Conservation (phyloP, 495 filamentous ascomycete species). For the Cercophora scortea region DNA sequence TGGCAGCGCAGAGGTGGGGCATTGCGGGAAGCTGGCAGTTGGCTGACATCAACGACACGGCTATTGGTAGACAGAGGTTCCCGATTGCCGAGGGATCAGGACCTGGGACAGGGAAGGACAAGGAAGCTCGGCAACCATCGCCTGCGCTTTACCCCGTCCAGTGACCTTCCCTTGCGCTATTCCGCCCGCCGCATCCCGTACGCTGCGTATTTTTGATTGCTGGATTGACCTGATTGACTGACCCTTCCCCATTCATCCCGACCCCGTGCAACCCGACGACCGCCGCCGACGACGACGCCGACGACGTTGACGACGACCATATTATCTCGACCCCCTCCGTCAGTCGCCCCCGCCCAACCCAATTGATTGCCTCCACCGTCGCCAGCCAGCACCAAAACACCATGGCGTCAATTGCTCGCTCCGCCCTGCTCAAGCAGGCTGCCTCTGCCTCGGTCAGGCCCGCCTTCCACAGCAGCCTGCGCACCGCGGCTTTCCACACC, state of each 20-base stretch:
- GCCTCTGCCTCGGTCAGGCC: constrained; percentile 25
- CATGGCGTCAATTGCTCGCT: constrained; percentile 50
- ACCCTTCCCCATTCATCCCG: background rate
- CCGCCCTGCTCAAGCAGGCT: constrained; percentile 44
- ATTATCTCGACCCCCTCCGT: background rate
- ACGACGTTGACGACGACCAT: background rate
- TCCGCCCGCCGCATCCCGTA: too few species aligned
- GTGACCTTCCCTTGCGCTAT: too few species aligned
- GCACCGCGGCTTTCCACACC: constrained; percentile 64
- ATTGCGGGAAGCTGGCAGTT: background rate
- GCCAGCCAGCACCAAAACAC: constrained; percentile 5
- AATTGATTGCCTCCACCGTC: constrained; percentile 16
- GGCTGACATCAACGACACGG: constrained; percentile 20
- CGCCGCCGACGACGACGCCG: constrained; percentile 1
- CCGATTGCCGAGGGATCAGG: constrained; percentile 25
- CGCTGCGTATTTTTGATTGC: too few species aligned
- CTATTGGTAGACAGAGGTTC: constrained; percentile 16
- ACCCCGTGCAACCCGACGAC: constrained; percentile 1
- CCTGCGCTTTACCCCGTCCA: background rate
- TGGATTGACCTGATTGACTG: background rate
- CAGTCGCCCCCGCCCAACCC: background rate
- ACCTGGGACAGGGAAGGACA: background rate
- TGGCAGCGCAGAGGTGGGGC: too few species aligned
- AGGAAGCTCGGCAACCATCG: constrained; percentile 14
- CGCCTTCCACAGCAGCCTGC: constrained; percentile 24